These are phyloP conservation scores for Kwoniella bestiolae DNA, from an alignment of 768 basidiomycete species.

Conservation along the genomic window DNA sequence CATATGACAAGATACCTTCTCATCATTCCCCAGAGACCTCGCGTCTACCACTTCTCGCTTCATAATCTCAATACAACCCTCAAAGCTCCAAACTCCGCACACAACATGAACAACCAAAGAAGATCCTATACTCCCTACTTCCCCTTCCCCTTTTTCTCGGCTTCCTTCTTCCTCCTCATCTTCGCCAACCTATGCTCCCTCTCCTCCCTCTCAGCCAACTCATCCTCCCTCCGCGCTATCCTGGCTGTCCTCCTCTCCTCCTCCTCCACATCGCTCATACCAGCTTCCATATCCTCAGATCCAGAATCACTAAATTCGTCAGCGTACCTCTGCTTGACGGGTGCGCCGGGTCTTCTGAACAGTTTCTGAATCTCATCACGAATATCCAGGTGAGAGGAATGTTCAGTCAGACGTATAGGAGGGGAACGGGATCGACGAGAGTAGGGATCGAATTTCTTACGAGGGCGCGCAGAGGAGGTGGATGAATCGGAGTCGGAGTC, in stretches of 20 bases:
- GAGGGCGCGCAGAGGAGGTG: neutral
- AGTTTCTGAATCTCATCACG: constrained; percentile 42
- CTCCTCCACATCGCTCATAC: constrained; percentile 45
- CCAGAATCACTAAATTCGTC: constrained; percentile 32
- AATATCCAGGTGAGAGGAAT: constrained; percentile 23
- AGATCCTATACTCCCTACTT: neutral
- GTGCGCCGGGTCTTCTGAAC: constrained; percentile 40
- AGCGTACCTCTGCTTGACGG: constrained; percentile 14
- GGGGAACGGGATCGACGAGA: constrained; percentile 9
- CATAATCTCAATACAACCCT: neutral
- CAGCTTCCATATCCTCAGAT: constrained; percentile 50
- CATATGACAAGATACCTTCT: no score
- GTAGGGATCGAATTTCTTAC: constrained; percentile 7
- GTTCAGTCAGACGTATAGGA: constrained; percentile 12
- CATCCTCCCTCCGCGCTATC: constrained; percentile 49
- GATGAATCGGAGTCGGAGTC: constrained; percentile 5
- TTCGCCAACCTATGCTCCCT: constrained; percentile 35
- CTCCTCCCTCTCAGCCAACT: constrained; percentile 41
- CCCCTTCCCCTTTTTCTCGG: neutral
- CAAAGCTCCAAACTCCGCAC: neutral
- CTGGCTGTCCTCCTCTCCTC: constrained; percentile 43
- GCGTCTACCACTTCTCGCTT: no score
- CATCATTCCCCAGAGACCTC: no score
- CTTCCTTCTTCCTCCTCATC: constrained; percentile 37
- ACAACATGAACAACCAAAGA: no score